phyloP scores from a whole-genome alignment of 2,329 filamentous ascomycete species.

The Nemania sp. region DNA sequence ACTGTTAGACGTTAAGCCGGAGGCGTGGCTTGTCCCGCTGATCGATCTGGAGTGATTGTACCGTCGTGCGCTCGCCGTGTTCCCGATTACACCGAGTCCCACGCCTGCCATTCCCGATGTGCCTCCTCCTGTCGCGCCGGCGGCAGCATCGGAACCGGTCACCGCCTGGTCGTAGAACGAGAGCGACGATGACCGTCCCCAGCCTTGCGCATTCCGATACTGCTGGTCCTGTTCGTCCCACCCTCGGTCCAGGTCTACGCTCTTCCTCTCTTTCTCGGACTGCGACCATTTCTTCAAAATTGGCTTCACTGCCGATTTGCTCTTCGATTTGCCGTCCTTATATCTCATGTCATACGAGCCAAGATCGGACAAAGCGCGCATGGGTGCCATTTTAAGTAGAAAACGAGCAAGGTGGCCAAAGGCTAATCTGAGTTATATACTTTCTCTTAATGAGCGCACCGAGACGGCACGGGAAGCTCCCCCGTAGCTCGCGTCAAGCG shows the following conservation, averaged over 20 bases:
- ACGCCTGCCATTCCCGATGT: constrained; percentile 9
- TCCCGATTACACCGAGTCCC: constrained; percentile 14
- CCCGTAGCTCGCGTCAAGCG: constrained; percentile 18
- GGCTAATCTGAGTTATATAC: constrained; percentile 19
- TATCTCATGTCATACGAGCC: constrained; percentile 31
- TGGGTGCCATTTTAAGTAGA: constrained; percentile 42
- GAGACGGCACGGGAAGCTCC: constrained; percentile 4
- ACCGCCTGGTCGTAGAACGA: constrained; percentile 23
- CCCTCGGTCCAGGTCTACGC: constrained; percentile 62
- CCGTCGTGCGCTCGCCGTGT: constrained; percentile 40
- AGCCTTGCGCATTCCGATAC: constrained; percentile 38
- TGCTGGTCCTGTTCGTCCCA: constrained; percentile 58
- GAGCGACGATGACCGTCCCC: constrained; percentile 26
- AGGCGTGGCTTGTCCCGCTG: constrained; percentile 60
- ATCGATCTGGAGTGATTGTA: constrained; percentile 61
- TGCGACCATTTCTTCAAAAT: constrained; percentile 60
- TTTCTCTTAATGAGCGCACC: constrained; percentile 1
- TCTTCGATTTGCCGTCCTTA: constrained; percentile 51
- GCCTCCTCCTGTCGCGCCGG: constrained; percentile 3
- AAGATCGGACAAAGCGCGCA: constrained; percentile 39
- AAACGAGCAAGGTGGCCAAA: constrained; percentile 4
- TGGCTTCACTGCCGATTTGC: constrained; percentile 59
- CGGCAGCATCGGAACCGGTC: constrained; percentile 1
- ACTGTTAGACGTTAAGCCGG: constrained; percentile 58
- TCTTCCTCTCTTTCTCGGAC: constrained; percentile 62